These are phyloP conservation scores for Mycena haematopus DNA, from an alignment of 768 basidiomycete species.

Conservation along the genomic window DNA sequence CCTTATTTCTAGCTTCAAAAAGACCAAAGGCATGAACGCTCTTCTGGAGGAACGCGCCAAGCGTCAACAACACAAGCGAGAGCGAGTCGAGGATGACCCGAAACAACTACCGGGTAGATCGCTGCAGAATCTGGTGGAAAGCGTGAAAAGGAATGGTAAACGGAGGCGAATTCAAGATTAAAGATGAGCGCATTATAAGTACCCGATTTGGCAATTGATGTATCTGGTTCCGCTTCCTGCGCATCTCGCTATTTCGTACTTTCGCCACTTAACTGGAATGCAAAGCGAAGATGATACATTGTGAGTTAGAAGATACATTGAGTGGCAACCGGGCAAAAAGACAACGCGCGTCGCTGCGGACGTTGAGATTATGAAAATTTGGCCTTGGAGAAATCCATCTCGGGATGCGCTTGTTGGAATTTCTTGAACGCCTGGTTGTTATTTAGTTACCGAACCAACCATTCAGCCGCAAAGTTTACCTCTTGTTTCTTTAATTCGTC, in stretches of 20 bases:
- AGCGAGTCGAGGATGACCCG: constrained; percentile 25
- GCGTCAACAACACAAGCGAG: constrained; percentile 52
- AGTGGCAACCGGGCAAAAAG: not conserved
- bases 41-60: constrained; percentile 85
- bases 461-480: constrained; percentile 44
- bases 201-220: constrained; percentile 10
- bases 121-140: constrained; percentile 78
- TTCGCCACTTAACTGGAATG: too few relatives aligned
- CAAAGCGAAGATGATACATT: constrained; percentile 11
- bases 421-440: constrained; percentile 74
- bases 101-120: constrained; percentile 39
- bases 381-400: constrained; percentile 92
- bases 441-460: constrained; percentile 1
- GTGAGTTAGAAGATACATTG: constrained; percentile 8
- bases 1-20: constrained; percentile 73
- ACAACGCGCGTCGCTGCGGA: too few relatives aligned
- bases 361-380: constrained; percentile 68
- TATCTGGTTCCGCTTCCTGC: too few relatives aligned
- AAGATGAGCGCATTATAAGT: constrained; percentile 7
- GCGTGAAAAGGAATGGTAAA: constrained; percentile 81
- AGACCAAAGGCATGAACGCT: constrained; percentile 88
- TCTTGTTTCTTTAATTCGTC: constrained; percentile 95
- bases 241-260: too few relatives aligned
- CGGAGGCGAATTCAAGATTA: constrained; percentile 45
- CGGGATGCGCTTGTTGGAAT: constrained; percentile 90